Percentiles rank a stretch among this genome's conserved stretches.
phyloP scores from a whole-genome alignment of 1,284 basidiomycete genomes.

The Irpex sp. region DNA sequence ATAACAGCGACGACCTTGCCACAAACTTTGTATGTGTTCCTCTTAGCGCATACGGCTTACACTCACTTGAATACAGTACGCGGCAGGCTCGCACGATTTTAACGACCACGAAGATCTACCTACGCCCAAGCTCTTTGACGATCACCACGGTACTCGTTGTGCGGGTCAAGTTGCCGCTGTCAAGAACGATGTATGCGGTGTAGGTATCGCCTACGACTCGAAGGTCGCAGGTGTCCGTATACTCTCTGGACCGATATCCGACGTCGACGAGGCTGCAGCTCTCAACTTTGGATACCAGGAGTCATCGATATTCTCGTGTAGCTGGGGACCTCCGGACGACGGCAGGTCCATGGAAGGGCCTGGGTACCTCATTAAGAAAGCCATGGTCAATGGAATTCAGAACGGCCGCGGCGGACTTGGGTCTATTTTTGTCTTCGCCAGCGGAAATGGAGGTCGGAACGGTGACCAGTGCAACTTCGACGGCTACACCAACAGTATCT shows the following conservation, averaged over 20 bases:
- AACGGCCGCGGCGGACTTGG: slow-evolving; percentile 90
- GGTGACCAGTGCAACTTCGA: slow-evolving; percentile 99
- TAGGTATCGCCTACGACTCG: slow-evolving; percentile 91
- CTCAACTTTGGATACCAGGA: slow-evolving; percentile 94
- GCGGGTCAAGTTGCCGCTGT: slow-evolving; percentile 97
- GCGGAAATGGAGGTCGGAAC: slow-evolving; percentile 88
- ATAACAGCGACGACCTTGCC: slow-evolving; percentile 81
- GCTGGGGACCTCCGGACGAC: slow-evolving; percentile 97
- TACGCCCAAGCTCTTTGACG: slow-evolving; percentile 83
- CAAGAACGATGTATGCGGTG: slow-evolving; percentile 93
- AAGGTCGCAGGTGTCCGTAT: slow-evolving; percentile 94
- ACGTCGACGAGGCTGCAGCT: slow-evolving; percentile 95
- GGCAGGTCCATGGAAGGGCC: slow-evolving; percentile 95
- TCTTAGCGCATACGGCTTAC: slow-evolving; percentile 4
- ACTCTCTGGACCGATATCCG: slow-evolving; percentile 93
- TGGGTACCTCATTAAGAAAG: slow-evolving; percentile 87
- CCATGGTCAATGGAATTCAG: slow-evolving; percentile 91
- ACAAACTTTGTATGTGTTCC: slow-evolving; percentile 79
- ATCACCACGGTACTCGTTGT: slow-evolving; percentile 97
- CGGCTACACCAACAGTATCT: slow-evolving; percentile 98
- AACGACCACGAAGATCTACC: slow-evolving; percentile 91
- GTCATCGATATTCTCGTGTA: slow-evolving; percentile 93
- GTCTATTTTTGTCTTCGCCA: slow-evolving; percentile 95
- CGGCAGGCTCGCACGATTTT: slow-evolving; percentile 92
- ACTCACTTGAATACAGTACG: slow-evolving; percentile 49